Percentiles rank a stretch among this genome's conserved stretches.
These are phyloP conservation scores for Rugonectria rugulosa DNA, from an alignment of 2,329 filamentous ascomycete species.

Conservation along the genomic window DNA sequence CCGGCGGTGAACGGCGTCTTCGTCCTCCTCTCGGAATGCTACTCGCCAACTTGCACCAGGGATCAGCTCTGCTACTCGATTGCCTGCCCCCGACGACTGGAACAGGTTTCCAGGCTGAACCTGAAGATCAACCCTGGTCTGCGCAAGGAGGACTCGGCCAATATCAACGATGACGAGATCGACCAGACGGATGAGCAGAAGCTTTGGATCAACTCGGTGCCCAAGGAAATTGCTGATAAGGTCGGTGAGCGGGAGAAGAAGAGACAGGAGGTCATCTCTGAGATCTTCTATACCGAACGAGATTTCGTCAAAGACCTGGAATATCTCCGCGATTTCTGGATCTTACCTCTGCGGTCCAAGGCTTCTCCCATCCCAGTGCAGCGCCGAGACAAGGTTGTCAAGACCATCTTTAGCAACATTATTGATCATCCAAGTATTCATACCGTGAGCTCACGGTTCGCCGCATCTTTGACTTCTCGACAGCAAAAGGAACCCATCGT, in stretches of 20 bases:
- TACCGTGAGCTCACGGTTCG: conserved; percentile 87
- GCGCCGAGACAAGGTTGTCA: conserved; percentile 87
- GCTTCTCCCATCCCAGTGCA: conserved; percentile 88
- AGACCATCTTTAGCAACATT: conserved; percentile 94
- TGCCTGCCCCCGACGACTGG: conserved; percentile 88
- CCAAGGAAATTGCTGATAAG: conserved; percentile 90
- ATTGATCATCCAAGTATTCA: conserved; percentile 85
- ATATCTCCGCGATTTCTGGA: conserved; percentile 98
- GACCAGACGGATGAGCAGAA: conserved; percentile 95
- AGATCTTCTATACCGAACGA: conserved; percentile 97
- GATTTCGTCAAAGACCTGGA: conserved; percentile 99
- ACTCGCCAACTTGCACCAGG: conserved; percentile 94
- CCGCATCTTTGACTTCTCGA: conserved; percentile 84
- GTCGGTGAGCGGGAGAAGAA: conserved; percentile 94
- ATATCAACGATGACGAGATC: conserved; percentile 77
- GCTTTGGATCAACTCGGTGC: conserved; percentile 98
- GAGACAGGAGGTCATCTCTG: conserved; percentile 96
- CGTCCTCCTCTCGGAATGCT: conserved; percentile 94
- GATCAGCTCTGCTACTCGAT: conserved; percentile 98
- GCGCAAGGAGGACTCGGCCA: conserved; percentile 66
- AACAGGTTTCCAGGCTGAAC: conserved; percentile 94
- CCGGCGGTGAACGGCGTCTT: conserved; percentile 90
- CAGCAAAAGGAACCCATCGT: conserved; percentile 94
- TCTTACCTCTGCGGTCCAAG: conserved; percentile 84
- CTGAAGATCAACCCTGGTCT: conserved; percentile 91